Base-by-base conservation (phyloP, 257 asterid species). In the Fraxinus excelsior region DNA sequence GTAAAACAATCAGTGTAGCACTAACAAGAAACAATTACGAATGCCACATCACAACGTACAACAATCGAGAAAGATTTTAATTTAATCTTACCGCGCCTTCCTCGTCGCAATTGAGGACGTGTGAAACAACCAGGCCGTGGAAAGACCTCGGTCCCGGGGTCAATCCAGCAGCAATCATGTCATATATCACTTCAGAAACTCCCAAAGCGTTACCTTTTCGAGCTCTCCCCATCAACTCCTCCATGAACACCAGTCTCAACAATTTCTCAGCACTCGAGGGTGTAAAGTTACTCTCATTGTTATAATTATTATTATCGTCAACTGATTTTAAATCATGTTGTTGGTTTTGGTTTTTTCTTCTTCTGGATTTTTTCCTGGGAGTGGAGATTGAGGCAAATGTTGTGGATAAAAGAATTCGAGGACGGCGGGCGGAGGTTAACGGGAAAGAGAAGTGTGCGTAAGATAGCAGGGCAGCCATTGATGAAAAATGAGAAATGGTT, bases 151-250 rank as follows among this genome's bases (percentile, higher is more conserved):
- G 98, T 28, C 99, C 99, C 73, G 98, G 99, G 40, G 85, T 85
- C 64, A 95, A 84, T 53, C 99, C 99, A n/a, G 99, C 98, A 28
- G 99, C 98, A 84, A 92, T 83, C 99, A 95, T 95, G 77, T 95
- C 99, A 72, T 95, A 95, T 38, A 95, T 89, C 72, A 95, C 97
- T 51, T 89, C 94, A 62, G 99, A 92, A 80, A 90, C 99, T 23
- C 96, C 99, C 25, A 84, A 71, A 12, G 83, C 82, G 82, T 88
- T 91, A 34, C 90, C 96, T 31, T 81, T 85, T 21, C 99, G 74
- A 40, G 98, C 96, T 51, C 90, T 90, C 70, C 62, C 88, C 98
- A 92, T 95, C 73, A 95, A 56, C 86, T 92, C 99, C 85, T 95
- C 99, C 99, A 92, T 95, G 85, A 95, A 95, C 32, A 91, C 97